Evolutionary conservation across 139 green algal genomes (phyloP).

Genomic region (Chlorella sp.): DNA sequence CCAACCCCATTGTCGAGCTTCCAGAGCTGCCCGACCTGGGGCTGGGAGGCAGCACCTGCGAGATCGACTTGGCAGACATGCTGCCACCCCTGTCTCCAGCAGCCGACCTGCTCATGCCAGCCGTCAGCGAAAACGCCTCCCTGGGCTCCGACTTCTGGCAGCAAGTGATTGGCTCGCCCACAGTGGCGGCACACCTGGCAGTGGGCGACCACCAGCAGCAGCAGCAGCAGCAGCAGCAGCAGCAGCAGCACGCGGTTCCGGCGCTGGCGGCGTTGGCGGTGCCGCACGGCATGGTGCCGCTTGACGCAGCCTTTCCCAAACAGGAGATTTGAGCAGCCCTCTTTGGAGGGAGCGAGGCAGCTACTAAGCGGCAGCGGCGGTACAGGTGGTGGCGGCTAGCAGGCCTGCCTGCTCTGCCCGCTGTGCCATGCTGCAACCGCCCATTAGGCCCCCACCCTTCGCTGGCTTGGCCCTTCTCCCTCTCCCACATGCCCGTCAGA

Average conservation of each 20-base stretch:
- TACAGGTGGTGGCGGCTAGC: too few relatives aligned
- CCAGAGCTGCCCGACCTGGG: slow-evolving; percentile 19
- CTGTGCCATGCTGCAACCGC: neutral
- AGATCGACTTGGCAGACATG: slow-evolving; percentile 30
- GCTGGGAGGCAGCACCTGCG: neutral
- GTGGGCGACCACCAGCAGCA: neutral
- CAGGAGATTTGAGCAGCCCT: neutral
- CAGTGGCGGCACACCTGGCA: neutral
- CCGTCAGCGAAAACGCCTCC: neutral
- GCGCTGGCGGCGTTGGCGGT: neutral
- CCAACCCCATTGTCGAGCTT: slow-evolving; percentile 29
- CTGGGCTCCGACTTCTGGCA: slow-evolving; percentile 23
- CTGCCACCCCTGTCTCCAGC: neutral
- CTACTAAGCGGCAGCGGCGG: neutral
- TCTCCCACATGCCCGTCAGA: too few relatives aligned
- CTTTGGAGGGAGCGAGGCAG: neutral
- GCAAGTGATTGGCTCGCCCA: neutral
- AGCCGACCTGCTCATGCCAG: slow-evolving; percentile 20
- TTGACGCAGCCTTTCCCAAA: neutral
- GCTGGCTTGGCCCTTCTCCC: neutral
- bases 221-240: neutral
- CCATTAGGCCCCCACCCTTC: neutral
- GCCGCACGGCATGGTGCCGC: neutral
- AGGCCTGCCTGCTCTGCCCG: too few relatives aligned
- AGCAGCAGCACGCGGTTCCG: neutral